A percentile compares a stretch with the other conserved stretches of the same genome.
Conservation (phyloP, 2,329 filamentous ascomycete species). For the Apiospora malaysiana region DNA sequence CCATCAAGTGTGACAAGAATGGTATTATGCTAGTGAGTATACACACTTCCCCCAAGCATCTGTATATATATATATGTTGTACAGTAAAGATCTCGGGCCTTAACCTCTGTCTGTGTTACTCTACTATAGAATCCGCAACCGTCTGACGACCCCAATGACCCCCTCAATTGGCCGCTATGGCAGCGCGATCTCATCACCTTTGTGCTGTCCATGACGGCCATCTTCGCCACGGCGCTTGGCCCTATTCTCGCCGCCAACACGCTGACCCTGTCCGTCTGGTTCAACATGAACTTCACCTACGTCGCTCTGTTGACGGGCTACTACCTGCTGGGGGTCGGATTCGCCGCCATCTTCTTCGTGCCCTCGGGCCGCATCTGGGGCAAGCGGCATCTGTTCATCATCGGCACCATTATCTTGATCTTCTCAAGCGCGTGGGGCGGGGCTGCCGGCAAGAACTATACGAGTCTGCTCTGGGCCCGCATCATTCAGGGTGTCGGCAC, state of each 20-base stretch:
- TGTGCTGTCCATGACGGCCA: constrained; percentile 78
- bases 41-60: neutral
- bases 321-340: constrained; percentile 81
- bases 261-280: constrained; percentile 73
- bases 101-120: neutral
- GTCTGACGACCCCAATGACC: constrained; percentile 89
- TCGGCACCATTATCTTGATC: constrained; percentile 77
- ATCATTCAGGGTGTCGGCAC: constrained; percentile 86
- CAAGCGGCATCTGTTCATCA: constrained; percentile 84
- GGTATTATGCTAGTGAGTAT: constrained; percentile 76
- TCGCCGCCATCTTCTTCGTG: constrained; percentile 84
- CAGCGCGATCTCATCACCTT: constrained; percentile 80
- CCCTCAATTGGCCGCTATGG: constrained; percentile 85
- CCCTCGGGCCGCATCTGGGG: constrained; percentile 90
- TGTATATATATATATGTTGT: neutral
- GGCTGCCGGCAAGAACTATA: constrained; percentile 69
- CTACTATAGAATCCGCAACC: constrained; percentile 71
- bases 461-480: constrained; percentile 76
- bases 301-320: constrained; percentile 87
- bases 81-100: constrained; percentile 7
- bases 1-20: constrained; percentile 74
- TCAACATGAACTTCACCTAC: constrained; percentile 70
- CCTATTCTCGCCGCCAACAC: constrained; percentile 91
- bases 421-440: constrained; percentile 81
- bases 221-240: constrained; percentile 84